These are phyloP conservation scores for Brettanomyces nanus DNA, from an alignment of 805 yeast genomes.

Conservation along the genomic window DNA sequence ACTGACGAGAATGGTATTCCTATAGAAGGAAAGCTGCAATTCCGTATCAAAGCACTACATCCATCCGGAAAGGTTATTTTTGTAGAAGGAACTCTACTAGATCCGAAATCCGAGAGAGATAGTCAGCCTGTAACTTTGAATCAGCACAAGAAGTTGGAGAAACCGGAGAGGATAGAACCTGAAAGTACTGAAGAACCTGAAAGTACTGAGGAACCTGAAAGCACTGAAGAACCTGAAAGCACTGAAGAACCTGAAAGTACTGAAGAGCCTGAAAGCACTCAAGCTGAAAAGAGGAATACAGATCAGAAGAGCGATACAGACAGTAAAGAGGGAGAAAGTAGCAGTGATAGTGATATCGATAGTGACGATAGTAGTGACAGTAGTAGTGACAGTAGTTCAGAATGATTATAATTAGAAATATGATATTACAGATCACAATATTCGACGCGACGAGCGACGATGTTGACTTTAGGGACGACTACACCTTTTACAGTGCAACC, in stretches of 20 bases:
- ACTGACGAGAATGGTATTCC: slow-evolving; percentile 63
- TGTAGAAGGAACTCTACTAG: slow-evolving; percentile 76
- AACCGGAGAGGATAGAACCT: slow-evolving; percentile 4
- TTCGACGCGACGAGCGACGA: too few relatives aligned
- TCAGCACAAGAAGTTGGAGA: slow-evolving; percentile 3
- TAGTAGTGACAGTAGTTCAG: slow-evolving; percentile 18
- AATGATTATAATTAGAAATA: too few relatives aligned
- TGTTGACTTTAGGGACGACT: too few relatives aligned
- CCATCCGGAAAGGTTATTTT: slow-evolving; percentile 77
- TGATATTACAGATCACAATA: too few relatives aligned
- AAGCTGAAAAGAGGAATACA: not conserved
- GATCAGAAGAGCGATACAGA: slow-evolving; percentile 2
- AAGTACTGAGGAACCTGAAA: too few relatives aligned
- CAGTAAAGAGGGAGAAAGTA: not conserved
- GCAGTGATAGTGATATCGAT: slow-evolving; percentile 2
- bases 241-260: slow-evolving; percentile 2
- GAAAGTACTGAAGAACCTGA: not conserved
- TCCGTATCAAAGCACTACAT: slow-evolving; percentile 65
- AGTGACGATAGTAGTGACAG: slow-evolving; percentile 14
- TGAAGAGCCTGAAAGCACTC: slow-evolving; percentile 9
- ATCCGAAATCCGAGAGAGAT: slow-evolving; percentile 48
- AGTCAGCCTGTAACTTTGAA: slow-evolving; percentile 43
- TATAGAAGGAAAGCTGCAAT: slow-evolving; percentile 75
- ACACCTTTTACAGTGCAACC: too few relatives aligned
- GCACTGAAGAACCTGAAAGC: slow-evolving; percentile 1